Evolutionary conservation across 176 grass and related monocot species (phyloP), one percentile per base, ranked within the genome.

Genomic region (Musa acuminata): DNA sequence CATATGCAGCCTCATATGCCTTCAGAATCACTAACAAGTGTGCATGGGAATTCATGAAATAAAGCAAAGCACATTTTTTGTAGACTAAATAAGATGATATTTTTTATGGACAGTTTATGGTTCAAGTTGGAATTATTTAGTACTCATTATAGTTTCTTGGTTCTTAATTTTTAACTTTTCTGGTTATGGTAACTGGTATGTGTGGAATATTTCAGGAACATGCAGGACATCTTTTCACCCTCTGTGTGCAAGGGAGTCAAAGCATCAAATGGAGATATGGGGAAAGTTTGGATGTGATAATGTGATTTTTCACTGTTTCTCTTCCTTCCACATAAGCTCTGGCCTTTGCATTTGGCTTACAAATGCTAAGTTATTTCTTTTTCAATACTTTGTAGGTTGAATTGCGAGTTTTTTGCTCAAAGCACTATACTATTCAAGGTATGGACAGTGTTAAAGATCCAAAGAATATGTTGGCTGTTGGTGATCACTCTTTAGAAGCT

Each of bases 251-350:
- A 90, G 95, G 83, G 95, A 89, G 52, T 87, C 86, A 19, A 94
- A 91, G 54, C 86, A 94, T 85, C 91, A 91, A 80, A 91, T 99
- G 95, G 95, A 99, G 84, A 99, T 99, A 75, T 99, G 91, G 95
- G 95, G 90, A 67, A 99, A 91, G 74, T 94, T 20, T 79, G 85
- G 87, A 75, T 78, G 85, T 82, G 78, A 89, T 87, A 99, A 82
- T 81, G 95, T 98, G 74, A 91, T 85, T 72, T 52, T 67, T 21
- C 20, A 50, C 21, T 16, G 6, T 53, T 43, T 43, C 49, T 27
- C 71, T 80, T 72, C 58, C 58, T 84, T 75, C 63, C 72, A 52
- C 35, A 11, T 49, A 50, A 19, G 14, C 65, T 43, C 35, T 73
- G 51, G 21, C 50, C 58, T 84, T 79, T 80, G 21, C 59, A 66